Evolutionary conservation across 768 basidiomycete genomes (phyloP), one percentile per base, ranked within the genome.

Genomic region (Amanita thiersii): DNA sequence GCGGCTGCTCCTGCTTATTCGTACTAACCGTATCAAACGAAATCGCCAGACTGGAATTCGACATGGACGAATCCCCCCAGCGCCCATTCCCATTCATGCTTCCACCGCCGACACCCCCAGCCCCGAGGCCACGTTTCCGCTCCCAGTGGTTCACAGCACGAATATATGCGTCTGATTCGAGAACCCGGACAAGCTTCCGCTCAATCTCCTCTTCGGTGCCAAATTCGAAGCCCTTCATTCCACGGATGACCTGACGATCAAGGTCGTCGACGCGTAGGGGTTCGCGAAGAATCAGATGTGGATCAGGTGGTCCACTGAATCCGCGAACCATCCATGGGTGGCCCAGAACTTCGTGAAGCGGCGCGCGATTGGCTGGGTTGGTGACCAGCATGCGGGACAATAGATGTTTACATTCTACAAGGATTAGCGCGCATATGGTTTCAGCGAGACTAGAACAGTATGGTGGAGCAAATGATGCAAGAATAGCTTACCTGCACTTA

Each of bases 201-300:
- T 89, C 82, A 42, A 98, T 88, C 9, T 94, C 86, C 3, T 86
- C 84, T 37, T 86, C 82, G 0, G 83, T 68, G 11, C 96, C 96
- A 50, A 99, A 97, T 54, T 97, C 94, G 63, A 99, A 97, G 3
- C 94, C 94, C 31, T 81, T 80, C 96, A 97, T 98, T 37, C 82
- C 82, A 24, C 73, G 74, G 54, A 99, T 75, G 45, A 98, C 88
- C 26, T 81, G 75, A 21, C 72, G 75, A 58, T 98, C 92, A 38
- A 99, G 71, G 39, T 97, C 93, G 41, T 91, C 88, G 0, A 81
- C 61, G 9, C 90, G 84, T 5, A 97, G 73, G 0, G 96, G 94
- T 51, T 90, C 86, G 6, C 94, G 86, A 43, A 82, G 79, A 17
- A 96, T 72, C 50, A 98, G 74, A 61, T 96, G 89, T 1, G 86